Conservation (phyloP, 805 yeast species). For the Kluyveromyces starmeri region DNA sequence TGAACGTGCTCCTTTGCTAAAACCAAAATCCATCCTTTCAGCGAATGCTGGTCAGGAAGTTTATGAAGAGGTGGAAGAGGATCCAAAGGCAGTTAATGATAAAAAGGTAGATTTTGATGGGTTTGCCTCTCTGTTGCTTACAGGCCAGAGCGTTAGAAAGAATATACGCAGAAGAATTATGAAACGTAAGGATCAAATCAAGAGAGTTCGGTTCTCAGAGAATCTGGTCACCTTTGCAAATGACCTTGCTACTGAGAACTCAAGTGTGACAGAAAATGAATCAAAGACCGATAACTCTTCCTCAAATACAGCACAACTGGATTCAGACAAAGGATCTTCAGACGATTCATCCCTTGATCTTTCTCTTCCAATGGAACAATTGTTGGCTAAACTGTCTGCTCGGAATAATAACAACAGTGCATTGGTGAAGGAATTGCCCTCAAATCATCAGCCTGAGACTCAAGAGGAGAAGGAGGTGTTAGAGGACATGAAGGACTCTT, state of each 20-base stretch:
- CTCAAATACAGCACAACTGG: neutral
- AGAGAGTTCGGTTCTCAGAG: conserved; percentile 67
- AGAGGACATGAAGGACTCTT: conserved; percentile 65
- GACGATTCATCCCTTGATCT: conserved; percentile 39
- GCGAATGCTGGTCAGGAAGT: conserved; percentile 45
- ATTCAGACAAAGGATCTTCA: conserved; percentile 12
- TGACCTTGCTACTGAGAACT: conserved; percentile 6
- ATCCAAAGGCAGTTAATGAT: conserved; percentile 16
- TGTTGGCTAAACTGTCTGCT: conserved; percentile 39
- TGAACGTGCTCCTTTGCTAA: conserved; percentile 56
- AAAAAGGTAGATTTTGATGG: conserved; percentile 68
- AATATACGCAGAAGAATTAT: conserved; percentile 28
- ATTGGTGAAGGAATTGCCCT: conserved; percentile 25
- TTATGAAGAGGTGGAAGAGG: conserved; percentile 33
- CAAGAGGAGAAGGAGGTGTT: conserved; percentile 65
- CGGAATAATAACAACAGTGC: conserved; percentile 17
- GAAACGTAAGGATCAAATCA: conserved; percentile 34
- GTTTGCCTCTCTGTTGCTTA: conserved; percentile 72
- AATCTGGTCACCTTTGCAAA: conserved; percentile 41
- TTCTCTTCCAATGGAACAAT: conserved; percentile 70
- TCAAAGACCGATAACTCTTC: neutral
- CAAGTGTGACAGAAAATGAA: conserved; percentile 5
- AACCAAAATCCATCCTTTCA: conserved; percentile 70
- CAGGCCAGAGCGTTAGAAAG: conserved; percentile 63
- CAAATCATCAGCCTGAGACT: conserved; percentile 30